Evolutionary conservation across 2,329 filamentous ascomycete species (phyloP), one percentile per base, ranked within the genome.

Genomic region (Thielaviopsis populi): DNA sequence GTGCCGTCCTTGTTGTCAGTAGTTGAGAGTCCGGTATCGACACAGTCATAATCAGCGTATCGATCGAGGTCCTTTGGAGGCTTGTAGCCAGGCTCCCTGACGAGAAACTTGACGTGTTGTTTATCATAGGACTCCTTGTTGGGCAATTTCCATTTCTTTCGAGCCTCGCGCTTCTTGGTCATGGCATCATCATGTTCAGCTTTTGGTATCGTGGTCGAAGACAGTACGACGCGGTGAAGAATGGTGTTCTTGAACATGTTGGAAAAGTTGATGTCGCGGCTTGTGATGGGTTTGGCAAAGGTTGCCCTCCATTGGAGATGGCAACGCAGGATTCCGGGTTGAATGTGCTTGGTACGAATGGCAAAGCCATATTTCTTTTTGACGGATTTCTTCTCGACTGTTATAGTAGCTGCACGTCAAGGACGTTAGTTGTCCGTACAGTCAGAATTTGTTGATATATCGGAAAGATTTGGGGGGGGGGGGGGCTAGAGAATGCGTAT

Each of bases 261-360:
- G 19, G 33, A 30, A 10, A 13, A 17, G 42, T 60, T 43, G 8
- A 66, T 17, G 13, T 19, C 33, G 19, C 17, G 13, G 15, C 46
- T 30, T 2, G 46, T 63, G n/a, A 66, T 37, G 13, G 61, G 64
- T 15, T 24, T 2, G n/a, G 50, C 17, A 50, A 66, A 66, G 19
- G 64, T 66, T 6, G 61, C 64, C 15, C 59, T 40, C 64, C 64
- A 66, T 50, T 56, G 41, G 1, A 66, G 46, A 7, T 66, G 41
- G 46, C 62, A 59, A 27, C 61, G 56, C 27, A 33, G 40, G 27
- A 61, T 59, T 17, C 61, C 61, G 19, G 61, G 46, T 11, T 61
- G 43, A 8, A 66, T 40, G 40, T 50, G 3, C 15, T 48, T 50
- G 19, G 54, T 33, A 5, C 56, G 48, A 11, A 27, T 19, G 22